Percentiles rank a stretch among this genome's conserved stretches.
Evolutionary conservation across 495 filamentous ascomycete species (phyloP).

Genomic region (Hypoxylon trugodes): DNA sequence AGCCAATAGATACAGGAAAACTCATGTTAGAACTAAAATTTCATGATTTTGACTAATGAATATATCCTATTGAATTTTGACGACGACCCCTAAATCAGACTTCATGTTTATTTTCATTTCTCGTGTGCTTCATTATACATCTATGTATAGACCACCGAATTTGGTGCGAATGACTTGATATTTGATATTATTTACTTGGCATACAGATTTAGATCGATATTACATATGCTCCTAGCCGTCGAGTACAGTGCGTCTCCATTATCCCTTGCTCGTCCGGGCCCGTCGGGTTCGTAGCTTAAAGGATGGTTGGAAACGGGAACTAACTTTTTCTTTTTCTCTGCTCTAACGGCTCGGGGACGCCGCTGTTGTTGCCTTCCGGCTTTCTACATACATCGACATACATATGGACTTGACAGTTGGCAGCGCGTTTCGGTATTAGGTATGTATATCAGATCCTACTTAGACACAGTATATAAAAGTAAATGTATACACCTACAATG

Average conservation of each 20-base stretch:
- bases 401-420: background rate
- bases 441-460: background rate
- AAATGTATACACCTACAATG: background rate
- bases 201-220: too few relatives aligned
- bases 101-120: too few relatives aligned
- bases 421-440: background rate
- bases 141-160: too few relatives aligned
- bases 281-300: conserved; percentile 1
- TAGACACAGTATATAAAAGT: background rate
- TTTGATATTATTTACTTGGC: too few relatives aligned
- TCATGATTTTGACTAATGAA: conserved; percentile 12
- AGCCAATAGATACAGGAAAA: conserved; percentile 8
- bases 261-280: conserved; percentile 15
- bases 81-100: too few relatives aligned
- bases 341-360: background rate
- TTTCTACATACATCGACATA: conserved; percentile 2
- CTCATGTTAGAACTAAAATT: conserved; percentile 3
- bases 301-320: background rate
- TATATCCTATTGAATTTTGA: too few relatives aligned
- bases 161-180: too few relatives aligned
- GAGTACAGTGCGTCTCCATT: background rate
- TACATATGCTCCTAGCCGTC: conserved; percentile 26
- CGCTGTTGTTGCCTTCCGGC: conserved; percentile 4
- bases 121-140: too few relatives aligned
- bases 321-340: background rate